These are phyloP conservation scores for Syzygium grande DNA, from an alignment of 345 rosid species.

Conservation along the genomic window DNA sequence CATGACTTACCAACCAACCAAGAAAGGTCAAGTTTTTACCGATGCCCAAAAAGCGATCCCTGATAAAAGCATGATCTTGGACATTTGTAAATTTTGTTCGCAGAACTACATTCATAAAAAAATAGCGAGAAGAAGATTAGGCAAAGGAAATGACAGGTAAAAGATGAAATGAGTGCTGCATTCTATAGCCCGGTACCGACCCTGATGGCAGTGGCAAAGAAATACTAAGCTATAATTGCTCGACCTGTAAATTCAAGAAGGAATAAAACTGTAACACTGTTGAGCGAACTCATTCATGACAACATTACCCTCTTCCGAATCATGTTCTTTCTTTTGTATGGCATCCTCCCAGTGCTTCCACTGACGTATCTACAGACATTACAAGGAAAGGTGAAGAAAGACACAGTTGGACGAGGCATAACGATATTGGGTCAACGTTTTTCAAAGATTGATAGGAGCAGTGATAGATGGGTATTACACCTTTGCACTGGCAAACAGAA, in stretches of 20 bases:
- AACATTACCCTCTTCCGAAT: background rate
- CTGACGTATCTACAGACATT: conserved; percentile 1
- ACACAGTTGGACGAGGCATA: background rate
- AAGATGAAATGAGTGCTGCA: background rate
- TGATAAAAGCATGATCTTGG: conserved; percentile 67
- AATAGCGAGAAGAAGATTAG: background rate
- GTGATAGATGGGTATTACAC: conserved; percentile 16
- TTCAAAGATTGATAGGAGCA: background rate
- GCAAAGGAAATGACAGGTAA: background rate
- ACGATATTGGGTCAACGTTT: background rate
- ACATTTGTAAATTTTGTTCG: conserved; percentile 23
- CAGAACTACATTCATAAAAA: background rate
- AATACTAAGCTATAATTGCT: background rate
- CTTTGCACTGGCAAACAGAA: conserved; percentile 49
- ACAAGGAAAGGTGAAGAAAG: background rate
- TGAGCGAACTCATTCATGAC: background rate
- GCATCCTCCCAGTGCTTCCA: conserved; percentile 10
- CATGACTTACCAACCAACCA: conserved; percentile 67
- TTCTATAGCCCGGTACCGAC: background rate
- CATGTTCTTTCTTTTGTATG: background rate
- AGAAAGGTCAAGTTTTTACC: conserved; percentile 45
- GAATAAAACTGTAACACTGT: background rate
- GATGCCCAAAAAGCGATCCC: conserved; percentile 52
- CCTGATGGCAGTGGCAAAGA: background rate
- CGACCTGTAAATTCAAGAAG: background rate